Evolutionary conservation across 345 rosid genomes (phyloP), one percentile per base, ranked within the genome.

Genomic region (Pugionium dolabratum): DNA sequence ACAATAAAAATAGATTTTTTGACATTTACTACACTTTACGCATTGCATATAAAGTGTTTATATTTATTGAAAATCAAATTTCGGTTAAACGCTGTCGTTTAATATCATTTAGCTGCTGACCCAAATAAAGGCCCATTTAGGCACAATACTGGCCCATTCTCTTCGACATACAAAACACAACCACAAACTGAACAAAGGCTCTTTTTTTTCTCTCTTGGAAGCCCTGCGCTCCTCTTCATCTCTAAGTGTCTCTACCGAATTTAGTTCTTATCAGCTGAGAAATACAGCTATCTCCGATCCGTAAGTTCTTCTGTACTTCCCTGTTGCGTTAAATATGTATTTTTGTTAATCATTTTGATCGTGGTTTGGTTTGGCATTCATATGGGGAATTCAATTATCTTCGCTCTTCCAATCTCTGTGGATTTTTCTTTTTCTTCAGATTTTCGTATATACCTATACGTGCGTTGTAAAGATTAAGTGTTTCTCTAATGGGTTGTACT

Each of bases 401-500:
- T 53, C 41, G 37, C 57, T 66, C 9, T 59, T 45, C 7, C 54
- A 56, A 56, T 64, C 34, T 65, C 42, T 44, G 3, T 44, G n/a
- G 41, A 28, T 49, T 43, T 33, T 26, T 3, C 28, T 18, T 2
- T 39, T 10, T n/a, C n/a, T 44, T 1, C 56, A 45, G 67, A 51
- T 66, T 73, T 8, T 36, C 35, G 11, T 31, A 30, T 11, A 27
- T n/a, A 54, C 6, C 28, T 2, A 44, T 44, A 55, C 7, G 42
- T 7, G 42, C 9, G 8, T 5, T 7, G 9, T 2, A 39, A 37
- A 63, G 46, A n/a, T 36, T 5, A 43, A 55, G 18, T 1, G 25
- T 30, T 25, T 10, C 3, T 59, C 67, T 42, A 27, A 84, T 84
- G 93, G 93, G 93, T 9, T 84, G 93, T 78, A 78, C 87, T 49